Base-by-base conservation (phyloP, 176 grass and related monocot genomes). In the Cymbopogon citratus region DNA sequence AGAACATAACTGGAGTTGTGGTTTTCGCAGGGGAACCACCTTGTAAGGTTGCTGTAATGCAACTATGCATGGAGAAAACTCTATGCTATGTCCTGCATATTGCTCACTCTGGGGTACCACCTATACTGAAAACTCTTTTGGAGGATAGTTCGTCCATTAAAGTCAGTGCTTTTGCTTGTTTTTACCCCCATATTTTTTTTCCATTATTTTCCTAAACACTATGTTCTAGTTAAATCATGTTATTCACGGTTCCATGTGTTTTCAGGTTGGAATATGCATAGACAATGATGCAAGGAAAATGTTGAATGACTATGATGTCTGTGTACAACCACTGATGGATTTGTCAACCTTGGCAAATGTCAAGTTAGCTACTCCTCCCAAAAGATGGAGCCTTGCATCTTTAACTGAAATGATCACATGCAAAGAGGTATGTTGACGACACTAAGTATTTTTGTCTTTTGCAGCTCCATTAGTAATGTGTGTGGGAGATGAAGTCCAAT, bases 21-120 rank as follows among this genome's bases (percentile, higher is more conserved):
- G 26, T 81, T 7, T 85, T 71, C 90, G 46, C 85, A 99, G 92
- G 96, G 71, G 90, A 87, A 63, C 76, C 76, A 16, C 81, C 59
- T 48, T 87, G 90, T 85, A 99, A 99, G 90, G 92, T 90, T 19
- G 90, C 92, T 63, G 87, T 95, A 63, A 95, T 99, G 96, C 96
- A 99, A 63, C 81, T 99, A 69, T 99, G 92, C 69, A 71, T 95
- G 79, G 96, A 95, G 39, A 83, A 69, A 80, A 73, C 84, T 85
- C 62, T 66, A 9, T 95, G 92, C 70, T 93, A 99, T 82, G 77
- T 93, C 46, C 87, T 95, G 69, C 96, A 99, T 77, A 91, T 99
- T 34, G 70, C 91, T 79, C 96, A 95, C 61, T 88, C 89, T 79
- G 96, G 96, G 75, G 90, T 95, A 25, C 91, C 96, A 63, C 80